These are phyloP conservation scores for Myxozyma nipponensis DNA, from an alignment of 805 yeast species.

Conservation along the genomic window DNA sequence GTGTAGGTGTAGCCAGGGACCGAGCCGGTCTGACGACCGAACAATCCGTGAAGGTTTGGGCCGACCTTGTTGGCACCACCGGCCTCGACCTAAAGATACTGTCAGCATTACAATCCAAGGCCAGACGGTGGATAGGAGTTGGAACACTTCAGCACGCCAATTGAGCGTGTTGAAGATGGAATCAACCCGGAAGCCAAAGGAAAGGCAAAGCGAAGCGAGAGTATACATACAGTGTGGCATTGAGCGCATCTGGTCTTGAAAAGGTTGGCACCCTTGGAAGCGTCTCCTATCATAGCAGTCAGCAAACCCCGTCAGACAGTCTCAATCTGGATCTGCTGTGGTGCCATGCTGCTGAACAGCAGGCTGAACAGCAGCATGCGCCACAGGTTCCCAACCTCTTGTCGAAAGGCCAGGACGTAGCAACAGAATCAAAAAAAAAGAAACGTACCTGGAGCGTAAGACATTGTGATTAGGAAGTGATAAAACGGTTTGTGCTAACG, in stretches of 20 bases:
- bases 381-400: no score
- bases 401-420: no score
- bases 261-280: constrained; percentile 93
- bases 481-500: neutral
- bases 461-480: constrained; percentile 12
- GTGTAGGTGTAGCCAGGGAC: constrained; percentile 95
- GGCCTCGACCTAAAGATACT: constrained; percentile 55
- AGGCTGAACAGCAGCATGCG: no score
- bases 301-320: no score
- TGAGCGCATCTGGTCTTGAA: constrained; percentile 99
- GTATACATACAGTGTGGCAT: constrained; percentile 79
- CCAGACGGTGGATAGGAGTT: no score
- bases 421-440: neutral
- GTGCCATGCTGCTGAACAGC: no score
- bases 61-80: constrained; percentile 99
- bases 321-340: no score
- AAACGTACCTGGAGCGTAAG: constrained; percentile 25
- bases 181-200: neutral
- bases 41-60: constrained; percentile 93
- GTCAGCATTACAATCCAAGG: neutral
- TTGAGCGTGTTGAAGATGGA: no score
- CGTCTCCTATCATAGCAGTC: constrained; percentile 47
- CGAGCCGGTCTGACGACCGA: constrained; percentile 88
- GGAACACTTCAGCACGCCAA: neutral
- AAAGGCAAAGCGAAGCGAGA: no score